These are phyloP conservation scores for Pythium apleroticum DNA, from an alignment of 352 stramenopile genomes.

Conservation along the genomic window DNA sequence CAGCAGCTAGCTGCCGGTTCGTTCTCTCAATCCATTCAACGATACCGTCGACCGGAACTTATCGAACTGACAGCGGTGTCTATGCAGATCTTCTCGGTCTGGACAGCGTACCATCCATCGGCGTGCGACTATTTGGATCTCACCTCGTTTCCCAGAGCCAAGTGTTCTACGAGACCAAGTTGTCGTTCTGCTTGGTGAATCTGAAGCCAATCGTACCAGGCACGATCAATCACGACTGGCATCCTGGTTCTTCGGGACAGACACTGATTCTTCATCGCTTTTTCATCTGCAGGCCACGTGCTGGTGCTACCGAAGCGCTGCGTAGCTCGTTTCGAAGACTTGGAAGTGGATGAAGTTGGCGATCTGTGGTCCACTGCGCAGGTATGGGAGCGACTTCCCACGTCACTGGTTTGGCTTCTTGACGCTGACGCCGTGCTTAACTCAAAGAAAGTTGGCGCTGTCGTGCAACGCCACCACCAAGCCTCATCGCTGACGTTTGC, in stretches of 20 bases:
- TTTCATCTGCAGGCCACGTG: constrained; percentile 91
- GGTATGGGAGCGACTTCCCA: constrained; percentile 21
- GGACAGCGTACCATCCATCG: neutral
- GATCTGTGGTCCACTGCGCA: constrained; percentile 90
- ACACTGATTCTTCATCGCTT: no score
- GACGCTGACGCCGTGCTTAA: neutral
- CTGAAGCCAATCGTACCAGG: constrained; percentile 92
- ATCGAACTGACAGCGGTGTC: neutral
- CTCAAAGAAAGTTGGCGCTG: constrained; percentile 59
- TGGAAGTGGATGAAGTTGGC: constrained; percentile 83
- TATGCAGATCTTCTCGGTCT: constrained; percentile 17
- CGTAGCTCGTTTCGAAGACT: constrained; percentile 68
- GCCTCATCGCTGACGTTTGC: constrained; percentile 89
- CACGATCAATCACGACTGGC: constrained; percentile 21
- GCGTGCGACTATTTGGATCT: constrained; percentile 48
- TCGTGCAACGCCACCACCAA: constrained; percentile 72
- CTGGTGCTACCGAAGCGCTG: constrained; percentile 85
- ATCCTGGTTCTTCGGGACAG: no score
- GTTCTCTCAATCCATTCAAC: neutral
- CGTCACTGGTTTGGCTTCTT: neutral
- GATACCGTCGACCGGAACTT: no score
- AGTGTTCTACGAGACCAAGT: constrained; percentile 56
- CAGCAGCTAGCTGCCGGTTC: neutral
- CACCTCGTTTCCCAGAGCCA: constrained; percentile 44
- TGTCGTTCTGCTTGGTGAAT: constrained; percentile 89